Base-by-base conservation (phyloP, 805 yeast species). In the Ogataea henricii region DNA sequence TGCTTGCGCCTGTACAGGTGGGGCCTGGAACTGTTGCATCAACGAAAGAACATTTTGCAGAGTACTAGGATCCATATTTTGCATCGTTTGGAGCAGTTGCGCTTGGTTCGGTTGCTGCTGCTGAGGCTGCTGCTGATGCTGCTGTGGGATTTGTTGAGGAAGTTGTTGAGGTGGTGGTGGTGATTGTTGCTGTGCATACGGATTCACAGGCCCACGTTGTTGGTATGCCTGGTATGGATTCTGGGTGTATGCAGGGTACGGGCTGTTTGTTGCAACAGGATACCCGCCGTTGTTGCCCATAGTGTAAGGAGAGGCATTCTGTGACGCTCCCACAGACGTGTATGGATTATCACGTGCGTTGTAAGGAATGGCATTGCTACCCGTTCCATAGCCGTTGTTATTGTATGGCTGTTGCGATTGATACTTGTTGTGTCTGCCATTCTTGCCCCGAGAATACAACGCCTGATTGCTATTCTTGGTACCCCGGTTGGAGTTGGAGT, bases 31-130 rank as follows among this genome's bases (percentile, higher is more conserved):
- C 22, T 59, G 65, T 21, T 62, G 66, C 44, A 66, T 62, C 42
- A 68, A 45, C 8, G 63, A 48, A 39, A 68, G 46, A 47, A 68
- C 63, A 43, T 57, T 64, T 39, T 66, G 68, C n/a, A 69, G 45
- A 3, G 70, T 56, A 21, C 51, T 55, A 18, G 67, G 69, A 48
- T 67, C 69, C 53, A 67, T 49, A 13, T 50, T 52, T 35, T 65
- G 64, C 43, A 59, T 51, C 35, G 56, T 53, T 30, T 53, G 56
- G 17, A 62, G 34, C 18, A 54, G 34, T 20, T 50, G 51, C 20
- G 56, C 56, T 30, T 57, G 66, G 40, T 47, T 49, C 14, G 48
- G 49, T 23, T 45, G 52, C 18, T 42, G 48, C 22, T 39, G 51
- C 9, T 16, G 41, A 17, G 22, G 45, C n/a, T 32, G 49, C 14